Percentiles rank a stretch among this genome's conserved stretches.
These are phyloP conservation scores for Cyberlindnera mycetangii DNA, from an alignment of 805 yeast genomes.

Conservation along the genomic window DNA sequence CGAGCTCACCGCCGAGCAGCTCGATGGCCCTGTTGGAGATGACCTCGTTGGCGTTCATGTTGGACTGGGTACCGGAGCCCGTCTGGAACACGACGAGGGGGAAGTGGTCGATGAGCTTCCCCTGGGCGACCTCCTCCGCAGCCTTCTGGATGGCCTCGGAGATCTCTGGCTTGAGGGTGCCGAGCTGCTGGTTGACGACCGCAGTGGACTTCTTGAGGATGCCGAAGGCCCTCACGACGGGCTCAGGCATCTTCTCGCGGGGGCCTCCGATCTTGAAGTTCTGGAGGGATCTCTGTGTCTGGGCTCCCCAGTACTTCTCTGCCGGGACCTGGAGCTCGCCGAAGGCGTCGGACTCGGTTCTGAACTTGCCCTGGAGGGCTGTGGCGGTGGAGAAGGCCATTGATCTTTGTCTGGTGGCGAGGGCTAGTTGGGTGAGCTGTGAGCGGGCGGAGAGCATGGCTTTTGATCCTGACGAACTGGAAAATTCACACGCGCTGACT, in stretches of 20 bases:
- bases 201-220: slow-evolving; percentile 93
- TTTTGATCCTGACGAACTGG: neutral
- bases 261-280: slow-evolving; percentile 96
- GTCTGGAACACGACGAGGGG: slow-evolving; percentile 99
- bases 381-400: slow-evolving; percentile 11
- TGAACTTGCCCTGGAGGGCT: slow-evolving; percentile 20
- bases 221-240: slow-evolving; percentile 90
- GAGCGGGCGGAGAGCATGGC: slow-evolving; percentile 9
- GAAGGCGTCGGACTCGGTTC: slow-evolving; percentile 93
- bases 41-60: slow-evolving; percentile 99
- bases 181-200: slow-evolving; percentile 78
- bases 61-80: slow-evolving; percentile 97
- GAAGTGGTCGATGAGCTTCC: slow-evolving; percentile 90
- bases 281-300: slow-evolving; percentile 88
- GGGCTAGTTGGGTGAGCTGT: neutral
- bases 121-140: slow-evolving; percentile 91
- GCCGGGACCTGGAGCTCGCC: slow-evolving; percentile 92
- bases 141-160: slow-evolving; percentile 87
- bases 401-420: slow-evolving; percentile 4
- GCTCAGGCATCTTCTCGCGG: slow-evolving; percentile 87
- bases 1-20: slow-evolving; percentile 85
- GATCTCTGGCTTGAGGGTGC: slow-evolving; percentile 78
- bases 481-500: neutral
- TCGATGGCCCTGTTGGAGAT: slow-evolving; percentile 98
- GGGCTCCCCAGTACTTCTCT: slow-evolving; percentile 96